phyloP scores from a whole-genome alignment of 2,329 filamentous ascomycete genomes.

The Phyllachora maydis region DNA sequence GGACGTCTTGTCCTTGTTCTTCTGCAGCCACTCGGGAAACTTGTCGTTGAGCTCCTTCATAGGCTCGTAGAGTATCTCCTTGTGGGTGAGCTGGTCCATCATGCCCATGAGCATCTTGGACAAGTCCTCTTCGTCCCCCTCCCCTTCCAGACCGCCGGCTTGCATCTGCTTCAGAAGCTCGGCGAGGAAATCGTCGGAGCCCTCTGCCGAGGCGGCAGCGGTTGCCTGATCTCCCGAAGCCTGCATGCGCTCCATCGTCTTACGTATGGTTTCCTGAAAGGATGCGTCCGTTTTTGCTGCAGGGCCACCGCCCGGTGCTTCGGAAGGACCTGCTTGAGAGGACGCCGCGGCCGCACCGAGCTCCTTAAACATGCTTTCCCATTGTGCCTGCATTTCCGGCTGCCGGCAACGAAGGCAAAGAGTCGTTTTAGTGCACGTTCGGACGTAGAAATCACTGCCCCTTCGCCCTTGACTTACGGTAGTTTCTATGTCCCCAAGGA shows the following conservation, averaged over 20 bases:
- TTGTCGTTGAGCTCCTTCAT: slow-evolving; percentile 95
- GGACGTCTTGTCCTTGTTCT: slow-evolving; percentile 46
- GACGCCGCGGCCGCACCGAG: slow-evolving; percentile 32
- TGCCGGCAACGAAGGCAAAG: no score
- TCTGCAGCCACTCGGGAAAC: slow-evolving; percentile 73
- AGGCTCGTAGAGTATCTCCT: slow-evolving; percentile 93
- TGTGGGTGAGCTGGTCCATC: slow-evolving; percentile 98
- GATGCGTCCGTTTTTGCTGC: slow-evolving; percentile 31
- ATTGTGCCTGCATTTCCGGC: slow-evolving; percentile 59
- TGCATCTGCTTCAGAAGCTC: slow-evolving; percentile 85
- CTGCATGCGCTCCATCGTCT: slow-evolving; percentile 93
- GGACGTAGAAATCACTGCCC: slow-evolving; percentile 1
- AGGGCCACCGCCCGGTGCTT: slow-evolving; percentile 7
- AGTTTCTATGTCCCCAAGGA: slow-evolving; percentile 51
- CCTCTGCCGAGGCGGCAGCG: slow-evolving; percentile 48
- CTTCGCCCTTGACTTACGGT: slow-evolving; percentile 21
- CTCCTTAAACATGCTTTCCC: slow-evolving; percentile 59
- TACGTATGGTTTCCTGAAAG: slow-evolving; percentile 83
- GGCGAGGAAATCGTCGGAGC: slow-evolving; percentile 63
- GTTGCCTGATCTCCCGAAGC: slow-evolving; percentile 71
- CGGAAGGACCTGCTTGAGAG: slow-evolving; percentile 8
- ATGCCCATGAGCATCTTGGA: slow-evolving; percentile 90
- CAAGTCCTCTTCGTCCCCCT: slow-evolving; percentile 59
- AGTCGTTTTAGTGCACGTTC: no score
- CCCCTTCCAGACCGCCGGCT: slow-evolving; percentile 30